Conservation (phyloP, 805 yeast genomes). For the Helenozyma rhizophorensis region DNA sequence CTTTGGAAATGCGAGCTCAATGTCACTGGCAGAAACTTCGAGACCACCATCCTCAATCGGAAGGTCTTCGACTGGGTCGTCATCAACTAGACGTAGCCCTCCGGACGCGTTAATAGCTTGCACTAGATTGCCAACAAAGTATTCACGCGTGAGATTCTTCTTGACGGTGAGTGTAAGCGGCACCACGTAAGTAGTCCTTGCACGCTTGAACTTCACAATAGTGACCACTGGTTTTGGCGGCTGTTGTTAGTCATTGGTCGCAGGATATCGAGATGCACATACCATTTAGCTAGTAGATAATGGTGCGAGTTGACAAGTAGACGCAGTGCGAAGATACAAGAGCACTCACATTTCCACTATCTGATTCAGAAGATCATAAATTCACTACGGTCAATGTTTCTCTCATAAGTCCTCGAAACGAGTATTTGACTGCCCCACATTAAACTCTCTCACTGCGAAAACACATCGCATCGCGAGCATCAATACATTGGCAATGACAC, state of each 20-base stretch:
- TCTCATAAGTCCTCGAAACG: too few relatives aligned
- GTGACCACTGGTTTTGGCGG: constrained; percentile 24
- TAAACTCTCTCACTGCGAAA: too few relatives aligned
- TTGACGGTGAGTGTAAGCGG: constrained; percentile 20
- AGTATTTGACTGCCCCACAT: too few relatives aligned
- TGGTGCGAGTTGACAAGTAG: too few relatives aligned
- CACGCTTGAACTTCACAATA: constrained; percentile 34
- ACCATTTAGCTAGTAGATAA: too few relatives aligned
- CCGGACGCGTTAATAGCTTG: constrained; percentile 44
- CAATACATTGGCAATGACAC: too few relatives aligned
- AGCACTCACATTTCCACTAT: too few relatives aligned
- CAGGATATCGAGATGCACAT: too few relatives aligned
- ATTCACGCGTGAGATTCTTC: constrained; percentile 15
- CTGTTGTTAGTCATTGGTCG: constrained; percentile 17
- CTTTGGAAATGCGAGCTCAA: constrained; percentile 40
- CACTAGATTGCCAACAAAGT: constrained; percentile 23
- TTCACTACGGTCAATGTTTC: too few relatives aligned
- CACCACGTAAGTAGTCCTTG: constrained; percentile 26
- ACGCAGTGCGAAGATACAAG: too few relatives aligned
- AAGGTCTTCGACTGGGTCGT: constrained; percentile 15
- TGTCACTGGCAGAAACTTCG: constrained; percentile 15
- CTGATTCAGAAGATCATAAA: too few relatives aligned
- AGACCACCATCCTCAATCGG: constrained; percentile 10
- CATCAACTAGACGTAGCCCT: constrained; percentile 36
- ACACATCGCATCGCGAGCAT: too few relatives aligned